A percentile compares a stretch with the other conserved stretches of the same genome.
Conservation (phyloP, 1,284 basidiomycete genomes). For the Fomitopsis schrenkii region DNA sequence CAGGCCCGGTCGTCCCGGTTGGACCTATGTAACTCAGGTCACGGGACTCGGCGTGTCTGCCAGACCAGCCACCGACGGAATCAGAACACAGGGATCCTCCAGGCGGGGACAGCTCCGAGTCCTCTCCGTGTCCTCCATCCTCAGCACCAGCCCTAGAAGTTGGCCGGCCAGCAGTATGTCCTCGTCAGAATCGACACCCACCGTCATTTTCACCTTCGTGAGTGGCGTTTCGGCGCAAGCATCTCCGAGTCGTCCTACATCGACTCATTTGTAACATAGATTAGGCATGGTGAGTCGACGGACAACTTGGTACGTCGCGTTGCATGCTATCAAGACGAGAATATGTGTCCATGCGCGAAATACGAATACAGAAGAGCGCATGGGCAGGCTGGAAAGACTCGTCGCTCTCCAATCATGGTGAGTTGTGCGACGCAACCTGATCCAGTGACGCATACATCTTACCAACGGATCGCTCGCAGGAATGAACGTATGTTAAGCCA, state of each 20-base stretch:
- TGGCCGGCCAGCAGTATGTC: constrained; percentile 9
- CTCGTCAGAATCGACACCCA: constrained; percentile 3
- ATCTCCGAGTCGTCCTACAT: constrained; percentile 7
- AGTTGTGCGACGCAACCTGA: constrained; percentile 14
- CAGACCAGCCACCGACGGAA: not conserved
- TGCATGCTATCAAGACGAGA: not conserved
- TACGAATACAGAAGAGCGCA: constrained; percentile 36
- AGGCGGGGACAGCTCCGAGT: too few relatives aligned
- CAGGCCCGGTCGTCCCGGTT: not conserved
- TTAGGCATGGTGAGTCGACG: constrained; percentile 78
- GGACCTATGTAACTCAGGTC: not conserved
- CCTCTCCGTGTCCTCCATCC: too few relatives aligned
- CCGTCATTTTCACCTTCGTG: constrained; percentile 26
- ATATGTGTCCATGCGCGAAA: not conserved
- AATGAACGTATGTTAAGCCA: constrained; percentile 51
- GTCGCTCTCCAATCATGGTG: constrained; percentile 80
- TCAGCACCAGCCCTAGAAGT: not conserved
- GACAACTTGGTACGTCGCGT: constrained; percentile 51
- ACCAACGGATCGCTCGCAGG: constrained; percentile 34
- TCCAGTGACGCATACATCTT: not conserved
- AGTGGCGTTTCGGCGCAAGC: constrained; percentile 2
- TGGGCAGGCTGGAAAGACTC: constrained; percentile 90
- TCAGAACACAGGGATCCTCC: not conserved
- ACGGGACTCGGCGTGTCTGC: not conserved
- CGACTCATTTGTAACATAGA: constrained; percentile 16